Evolutionary conservation across 2,329 filamentous ascomycete genomes (phyloP).

Genomic region (Aspergillus uvarum): DNA sequence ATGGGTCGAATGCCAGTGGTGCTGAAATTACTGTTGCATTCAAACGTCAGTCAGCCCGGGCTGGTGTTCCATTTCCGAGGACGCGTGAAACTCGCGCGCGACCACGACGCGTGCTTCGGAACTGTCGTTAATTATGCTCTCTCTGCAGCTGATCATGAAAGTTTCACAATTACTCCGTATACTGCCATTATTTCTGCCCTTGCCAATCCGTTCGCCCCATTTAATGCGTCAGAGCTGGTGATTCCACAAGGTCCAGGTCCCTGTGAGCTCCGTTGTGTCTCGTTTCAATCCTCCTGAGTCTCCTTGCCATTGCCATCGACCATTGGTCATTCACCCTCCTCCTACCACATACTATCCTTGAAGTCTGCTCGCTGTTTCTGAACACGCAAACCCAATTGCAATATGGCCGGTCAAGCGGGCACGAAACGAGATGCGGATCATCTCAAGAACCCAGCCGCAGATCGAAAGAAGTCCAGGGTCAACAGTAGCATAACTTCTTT

Average conservation of each 20-base stretch:
- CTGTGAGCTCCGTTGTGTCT: background rate
- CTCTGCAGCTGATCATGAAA: background rate
- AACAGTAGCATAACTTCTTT: conserved; percentile 85
- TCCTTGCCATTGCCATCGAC: too few species aligned
- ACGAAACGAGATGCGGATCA: conserved; percentile 67
- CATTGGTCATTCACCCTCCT: background rate
- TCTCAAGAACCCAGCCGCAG: conserved; percentile 41
- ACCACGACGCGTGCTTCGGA: conserved; percentile 7
- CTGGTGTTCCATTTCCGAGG: background rate
- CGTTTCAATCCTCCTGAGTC: background rate
- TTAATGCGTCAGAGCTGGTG: background rate
- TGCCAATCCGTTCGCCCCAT: background rate
- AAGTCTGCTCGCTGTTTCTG: background rate
- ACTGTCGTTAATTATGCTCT: background rate
- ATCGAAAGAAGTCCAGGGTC: conserved; percentile 69
- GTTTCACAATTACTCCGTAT: background rate
- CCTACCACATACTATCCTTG: background rate
- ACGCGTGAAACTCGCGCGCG: conserved; percentile 3
- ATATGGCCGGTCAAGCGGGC: conserved; percentile 37
- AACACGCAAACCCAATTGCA: background rate
- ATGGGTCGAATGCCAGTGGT: too few species aligned
- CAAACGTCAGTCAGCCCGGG: background rate
- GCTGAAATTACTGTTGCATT: too few species aligned
- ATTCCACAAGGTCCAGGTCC: background rate
- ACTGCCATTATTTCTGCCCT: background rate